These are phyloP conservation scores for Lodderomyces orthopsilosis DNA, from an alignment of 1,139 yeast species.

Conservation along the genomic window DNA sequence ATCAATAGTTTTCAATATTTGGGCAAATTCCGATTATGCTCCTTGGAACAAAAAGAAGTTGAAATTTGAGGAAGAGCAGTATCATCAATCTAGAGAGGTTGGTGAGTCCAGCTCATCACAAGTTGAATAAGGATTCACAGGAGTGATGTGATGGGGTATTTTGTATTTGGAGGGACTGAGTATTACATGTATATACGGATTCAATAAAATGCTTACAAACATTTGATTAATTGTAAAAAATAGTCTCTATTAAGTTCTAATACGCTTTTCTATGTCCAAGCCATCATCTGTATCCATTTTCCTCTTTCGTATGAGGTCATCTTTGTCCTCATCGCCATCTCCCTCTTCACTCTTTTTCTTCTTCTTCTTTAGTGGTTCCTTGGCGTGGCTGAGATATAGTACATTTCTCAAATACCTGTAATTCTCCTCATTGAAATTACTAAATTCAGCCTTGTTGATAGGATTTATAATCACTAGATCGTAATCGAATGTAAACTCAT, in stretches of 20 bases:
- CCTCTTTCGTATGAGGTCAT: conserved; percentile 9
- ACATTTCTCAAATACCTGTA: conserved; percentile 25
- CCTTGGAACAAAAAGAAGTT: conserved; percentile 42
- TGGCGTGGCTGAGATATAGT: conserved; percentile 43
- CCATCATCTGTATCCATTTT: conserved; percentile 7
- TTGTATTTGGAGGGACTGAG: too few species aligned
- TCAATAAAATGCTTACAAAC: not conserved
- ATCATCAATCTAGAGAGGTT: conserved; percentile 23
- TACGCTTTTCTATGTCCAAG: conserved; percentile 1
- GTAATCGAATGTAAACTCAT: conserved; percentile 19
- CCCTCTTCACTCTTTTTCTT: conserved; percentile 15
- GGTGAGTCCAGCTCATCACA: conserved; percentile 6
- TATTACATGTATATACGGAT: conserved; percentile 3
- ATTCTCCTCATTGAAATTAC: conserved; percentile 39
- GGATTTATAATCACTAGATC: conserved; percentile 38
- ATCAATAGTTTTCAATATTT: conserved; percentile 61
- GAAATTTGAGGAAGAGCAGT: conserved; percentile 33
- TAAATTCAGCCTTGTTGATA: conserved; percentile 13
- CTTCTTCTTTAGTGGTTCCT: conserved; percentile 33
- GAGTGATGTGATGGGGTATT: too few species aligned
- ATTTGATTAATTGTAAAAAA: not conserved
- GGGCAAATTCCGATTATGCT: conserved; percentile 52
- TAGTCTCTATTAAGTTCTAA: conserved; percentile 1
- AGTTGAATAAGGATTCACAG: not conserved
- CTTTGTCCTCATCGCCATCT: conserved; percentile 9